Evolutionary conservation across 2,329 filamentous ascomycete species (phyloP), one percentile per base, ranked within the genome.

Genomic region (Hymenoscyphus occultus): DNA sequence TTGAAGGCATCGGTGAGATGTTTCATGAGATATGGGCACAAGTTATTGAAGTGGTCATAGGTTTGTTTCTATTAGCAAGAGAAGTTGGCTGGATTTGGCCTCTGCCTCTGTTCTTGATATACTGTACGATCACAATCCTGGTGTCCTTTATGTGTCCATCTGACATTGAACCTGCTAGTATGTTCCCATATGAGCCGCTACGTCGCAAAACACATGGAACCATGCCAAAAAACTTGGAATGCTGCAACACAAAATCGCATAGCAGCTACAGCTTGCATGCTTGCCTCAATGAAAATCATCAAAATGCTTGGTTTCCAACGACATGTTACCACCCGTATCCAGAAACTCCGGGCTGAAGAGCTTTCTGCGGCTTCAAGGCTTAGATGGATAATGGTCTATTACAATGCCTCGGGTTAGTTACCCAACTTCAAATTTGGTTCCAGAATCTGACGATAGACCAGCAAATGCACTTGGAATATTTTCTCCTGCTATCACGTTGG

Each of bases 21-120:
- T 67, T 79, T n/a, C 79, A 81, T 60, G 80, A 81, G 56, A 75
- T 74, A 0, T 80, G 79, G 78, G 79, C 76, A 0, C 74, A 78
- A 12, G 39, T 75, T 0, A 19, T 81, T 0, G 80, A 81, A 64
- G 76, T 80, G 0, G 51, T 75, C 0, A 68, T 81, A 32, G 80
- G 79, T 0, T 73, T 78, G 1, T 61, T 65, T 4, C 71, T 82
- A 60, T 66, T 82, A 3, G 72, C 76, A 2, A 67, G 65, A 10
- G 68, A 80, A 64, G 76, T 82, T 5, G 77, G 78, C 5, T 80
- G 78, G 78, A 57, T 81, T 4, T 80, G 74, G 68, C 76, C 75
- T 0, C 63, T 81, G 13, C 79, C 80, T 0, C 65, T 80, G 1
- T 63, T 77, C 6, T 67, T 80, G 12, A 80, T 81, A 4, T 74